Evolutionary conservation across 495 filamentous ascomycete genomes (phyloP).

Genomic region (Lophiostoma macrostomum): DNA sequence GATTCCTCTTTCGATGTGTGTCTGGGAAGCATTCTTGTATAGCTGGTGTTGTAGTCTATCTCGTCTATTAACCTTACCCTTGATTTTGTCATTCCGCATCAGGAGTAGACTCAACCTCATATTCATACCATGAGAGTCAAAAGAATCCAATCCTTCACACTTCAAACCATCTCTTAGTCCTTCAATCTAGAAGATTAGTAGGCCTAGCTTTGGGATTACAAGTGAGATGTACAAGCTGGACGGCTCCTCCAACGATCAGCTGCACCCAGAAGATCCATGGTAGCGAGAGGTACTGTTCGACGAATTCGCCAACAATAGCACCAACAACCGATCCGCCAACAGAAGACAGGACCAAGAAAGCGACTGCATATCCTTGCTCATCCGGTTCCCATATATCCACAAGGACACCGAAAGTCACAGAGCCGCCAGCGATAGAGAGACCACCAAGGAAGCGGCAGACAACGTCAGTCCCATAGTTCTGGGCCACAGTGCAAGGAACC

Average conservation of each 20-base stretch:
- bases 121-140: too few relatives aligned
- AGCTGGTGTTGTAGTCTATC: too few relatives aligned
- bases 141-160: too few relatives aligned
- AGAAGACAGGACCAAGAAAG: conserved; percentile 62
- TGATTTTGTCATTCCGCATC: too few relatives aligned
- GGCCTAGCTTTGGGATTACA: conserved; percentile 28
- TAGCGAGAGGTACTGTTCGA: conserved; percentile 51
- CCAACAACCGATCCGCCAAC: conserved; percentile 62
- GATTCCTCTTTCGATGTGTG: too few relatives aligned
- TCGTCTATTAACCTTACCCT: too few relatives aligned
- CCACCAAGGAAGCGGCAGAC: conserved; percentile 57
- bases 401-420: conserved; percentile 62
- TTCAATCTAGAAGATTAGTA: conserved; percentile 28
- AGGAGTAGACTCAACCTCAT: too few relatives aligned
- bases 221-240: conserved; percentile 24
- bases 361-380: conserved; percentile 59
- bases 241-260: conserved; percentile 23
- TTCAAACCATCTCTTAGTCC: conserved; percentile 28
- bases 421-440: conserved; percentile 61
- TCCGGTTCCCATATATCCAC: conserved; percentile 62
- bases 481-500: conserved; percentile 51
- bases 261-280: conserved; percentile 59
- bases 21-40: too few relatives aligned
- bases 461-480: conserved; percentile 55
- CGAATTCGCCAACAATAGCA: conserved; percentile 60